Evolutionary conservation across 768 basidiomycete genomes (phyloP).

Genomic region (Tricholoma furcatifolium): DNA sequence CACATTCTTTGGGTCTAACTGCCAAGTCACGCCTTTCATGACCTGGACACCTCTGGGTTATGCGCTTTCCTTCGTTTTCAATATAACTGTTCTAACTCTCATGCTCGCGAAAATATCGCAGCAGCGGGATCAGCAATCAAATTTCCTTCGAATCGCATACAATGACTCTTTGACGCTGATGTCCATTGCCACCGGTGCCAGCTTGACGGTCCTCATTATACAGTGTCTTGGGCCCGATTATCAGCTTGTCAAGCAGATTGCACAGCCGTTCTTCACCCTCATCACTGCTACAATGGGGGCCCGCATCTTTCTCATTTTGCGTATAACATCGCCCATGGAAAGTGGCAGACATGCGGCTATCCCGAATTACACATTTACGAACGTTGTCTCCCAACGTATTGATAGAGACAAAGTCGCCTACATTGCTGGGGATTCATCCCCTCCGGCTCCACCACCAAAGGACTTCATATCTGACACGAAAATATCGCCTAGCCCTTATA

Average conservation of each 20-base stretch:
- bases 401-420: background rate
- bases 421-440: background rate
- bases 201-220: constrained; percentile 4
- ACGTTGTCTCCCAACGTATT: background rate
- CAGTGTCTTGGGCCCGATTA: constrained; percentile 4
- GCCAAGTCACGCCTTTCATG: constrained; percentile 1
- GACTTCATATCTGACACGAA: background rate
- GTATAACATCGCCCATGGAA: background rate
- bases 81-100: constrained; percentile 6
- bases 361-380: background rate
- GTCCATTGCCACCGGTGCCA: constrained; percentile 7
- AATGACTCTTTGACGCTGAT: constrained; percentile 5
- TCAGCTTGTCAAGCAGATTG: constrained; percentile 7
- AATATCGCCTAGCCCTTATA: background rate
- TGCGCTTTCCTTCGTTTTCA: constrained; percentile 10
- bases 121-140: constrained; percentile 1
- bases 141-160: background rate
- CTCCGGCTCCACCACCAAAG: background rate
- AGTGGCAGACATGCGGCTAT: background rate
- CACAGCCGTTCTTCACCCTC: constrained; percentile 7
- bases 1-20: constrained; percentile 14
- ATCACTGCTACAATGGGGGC: constrained; percentile 14
- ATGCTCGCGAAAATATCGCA: constrained; percentile 5
- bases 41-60: constrained; percentile 9
- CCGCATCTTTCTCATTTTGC: constrained; percentile 10